Conservation (phyloP, 176 grass and related monocot species). For the Musa troglodytarum region DNA sequence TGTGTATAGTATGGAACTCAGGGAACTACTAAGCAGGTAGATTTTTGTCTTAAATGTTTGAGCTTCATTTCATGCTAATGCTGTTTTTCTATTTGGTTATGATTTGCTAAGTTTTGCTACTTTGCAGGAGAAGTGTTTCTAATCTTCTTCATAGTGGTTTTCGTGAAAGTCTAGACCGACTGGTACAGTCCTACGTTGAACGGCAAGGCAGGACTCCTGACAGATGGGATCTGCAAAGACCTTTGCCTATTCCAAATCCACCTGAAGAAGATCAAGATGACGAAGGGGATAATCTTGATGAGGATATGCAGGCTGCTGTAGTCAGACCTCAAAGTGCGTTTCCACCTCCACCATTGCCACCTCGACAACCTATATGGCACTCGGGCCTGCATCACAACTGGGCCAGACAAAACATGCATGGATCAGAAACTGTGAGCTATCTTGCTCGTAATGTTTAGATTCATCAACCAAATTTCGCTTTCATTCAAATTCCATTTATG, state of each 20-base stretch:
- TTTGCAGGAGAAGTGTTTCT: slow-evolving; percentile 85
- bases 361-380: slow-evolving; percentile 64
- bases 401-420: slow-evolving; percentile 75
- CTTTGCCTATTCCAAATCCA: slow-evolving; percentile 33
- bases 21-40: slow-evolving; percentile 86
- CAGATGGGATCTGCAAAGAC: slow-evolving; percentile 54
- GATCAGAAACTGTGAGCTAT: slow-evolving; percentile 71
- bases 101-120: neutral
- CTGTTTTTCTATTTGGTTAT: neutral
- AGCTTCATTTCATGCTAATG: slow-evolving; percentile 8
- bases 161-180: slow-evolving; percentile 78
- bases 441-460: slow-evolving; percentile 17
- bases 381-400: slow-evolving; percentile 71
- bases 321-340: slow-evolving; percentile 41
- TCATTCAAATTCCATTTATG: slow-evolving; percentile 4
- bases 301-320: slow-evolving; percentile 32
- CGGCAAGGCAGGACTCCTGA: slow-evolving; percentile 60
- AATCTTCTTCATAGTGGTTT: slow-evolving; percentile 91
- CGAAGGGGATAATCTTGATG: slow-evolving; percentile 11
- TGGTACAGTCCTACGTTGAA: slow-evolving; percentile 79
- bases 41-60: slow-evolving; percentile 4
- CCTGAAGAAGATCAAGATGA: slow-evolving; percentile 29
- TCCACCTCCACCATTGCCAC: slow-evolving; percentile 72
- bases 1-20: slow-evolving; percentile 77
- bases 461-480: neutral